These are phyloP conservation scores for Picochlorum sp. DNA, from an alignment of 139 green algal species.

Conservation along the genomic window DNA sequence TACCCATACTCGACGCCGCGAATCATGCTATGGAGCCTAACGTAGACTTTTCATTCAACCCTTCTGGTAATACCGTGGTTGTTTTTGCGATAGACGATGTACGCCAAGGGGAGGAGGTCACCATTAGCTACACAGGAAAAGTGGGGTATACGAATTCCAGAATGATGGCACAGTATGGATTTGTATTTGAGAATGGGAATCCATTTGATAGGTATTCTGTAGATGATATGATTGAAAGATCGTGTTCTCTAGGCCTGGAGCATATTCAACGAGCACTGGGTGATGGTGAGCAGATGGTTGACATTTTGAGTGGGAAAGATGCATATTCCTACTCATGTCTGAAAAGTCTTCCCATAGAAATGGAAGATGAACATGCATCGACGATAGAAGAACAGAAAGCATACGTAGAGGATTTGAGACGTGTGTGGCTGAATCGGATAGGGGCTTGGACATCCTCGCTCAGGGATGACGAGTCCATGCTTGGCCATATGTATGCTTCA, in stretches of 20 bases:
- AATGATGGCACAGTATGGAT: constrained; percentile 53
- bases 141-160: constrained; percentile 28
- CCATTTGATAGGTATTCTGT: constrained; percentile 29
- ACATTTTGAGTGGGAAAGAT: constrained; percentile 20
- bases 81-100: constrained; percentile 39
- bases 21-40: constrained; percentile 45
- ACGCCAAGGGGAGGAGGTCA: constrained; percentile 29
- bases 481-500: constrained; percentile 2
- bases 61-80: constrained; percentile 11
- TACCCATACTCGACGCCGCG: constrained; percentile 52
- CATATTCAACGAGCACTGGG: constrained; percentile 30
- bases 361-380: constrained; percentile 12
- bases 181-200: constrained; percentile 37
- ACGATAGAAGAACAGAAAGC: background rate
- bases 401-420: background rate
- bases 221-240: constrained; percentile 5
- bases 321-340: constrained; percentile 29
- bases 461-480: constrained; percentile 10
- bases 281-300: constrained; percentile 22
- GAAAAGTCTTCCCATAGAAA: constrained; percentile 29
- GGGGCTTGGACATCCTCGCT: constrained; percentile 14
- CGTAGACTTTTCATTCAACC: constrained; percentile 32
- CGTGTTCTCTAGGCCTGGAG: constrained; percentile 17
- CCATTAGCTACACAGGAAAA: constrained; percentile 49
- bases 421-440: background rate